phyloP scores from a whole-genome alignment of 2,329 filamentous ascomycete genomes.

The Bertia moriformis region DNA sequence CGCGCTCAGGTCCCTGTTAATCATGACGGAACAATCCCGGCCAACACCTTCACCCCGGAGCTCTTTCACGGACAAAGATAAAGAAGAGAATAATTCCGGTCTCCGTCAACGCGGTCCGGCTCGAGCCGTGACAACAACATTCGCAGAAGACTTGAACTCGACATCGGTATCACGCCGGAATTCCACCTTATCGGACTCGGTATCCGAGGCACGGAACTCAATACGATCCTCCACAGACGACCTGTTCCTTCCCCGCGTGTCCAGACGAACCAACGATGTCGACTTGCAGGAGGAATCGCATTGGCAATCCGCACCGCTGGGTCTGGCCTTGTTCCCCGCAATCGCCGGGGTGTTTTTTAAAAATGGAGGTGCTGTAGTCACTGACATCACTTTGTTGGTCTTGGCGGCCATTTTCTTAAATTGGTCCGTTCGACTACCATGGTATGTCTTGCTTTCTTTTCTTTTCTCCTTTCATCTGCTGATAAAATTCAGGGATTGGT shows the following conservation, averaged over 20 bases:
- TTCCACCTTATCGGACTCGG: neutral
- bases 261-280: neutral
- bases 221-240: neutral
- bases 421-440: constrained; percentile 1
- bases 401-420: neutral
- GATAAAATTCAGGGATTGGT: neutral
- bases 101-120: neutral
- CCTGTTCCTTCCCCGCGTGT: neutral
- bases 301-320: neutral
- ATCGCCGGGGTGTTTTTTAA: constrained; percentile 1
- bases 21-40: neutral
- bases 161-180: neutral
- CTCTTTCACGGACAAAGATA: too few relatives aligned
- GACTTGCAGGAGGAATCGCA: neutral
- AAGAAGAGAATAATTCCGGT: too few relatives aligned
- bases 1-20: too few relatives aligned
- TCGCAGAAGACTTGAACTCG: neutral
- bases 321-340: neutral
- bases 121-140: neutral
- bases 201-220: neutral
- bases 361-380: neutral
- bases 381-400: neutral
- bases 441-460: neutral
- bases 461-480: neutral
- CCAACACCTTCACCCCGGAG: neutral